phyloP scores from a whole-genome alignment of 225 moss, liverwort and hornwort species.

The Pleurozium schreberi region DNA sequence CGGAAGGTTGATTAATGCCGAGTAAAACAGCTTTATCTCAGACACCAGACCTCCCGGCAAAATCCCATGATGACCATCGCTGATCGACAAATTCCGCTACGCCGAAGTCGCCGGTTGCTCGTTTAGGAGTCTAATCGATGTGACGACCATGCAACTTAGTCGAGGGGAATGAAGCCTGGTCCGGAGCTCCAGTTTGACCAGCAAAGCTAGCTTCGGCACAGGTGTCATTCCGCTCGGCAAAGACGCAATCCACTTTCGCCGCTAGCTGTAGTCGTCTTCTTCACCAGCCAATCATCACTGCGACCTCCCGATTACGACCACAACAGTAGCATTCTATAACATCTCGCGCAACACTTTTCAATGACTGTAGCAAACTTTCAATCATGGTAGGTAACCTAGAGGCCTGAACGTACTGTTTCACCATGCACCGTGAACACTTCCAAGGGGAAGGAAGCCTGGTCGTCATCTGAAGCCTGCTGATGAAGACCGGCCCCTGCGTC shows the following conservation, averaged over 20 bases:
- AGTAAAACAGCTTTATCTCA: not conserved
- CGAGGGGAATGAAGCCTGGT: conserved; percentile 36
- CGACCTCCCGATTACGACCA: no score
- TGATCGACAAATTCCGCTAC: not conserved
- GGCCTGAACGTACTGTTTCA: no score
- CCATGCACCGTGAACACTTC: not conserved
- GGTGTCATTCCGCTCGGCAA: conserved; percentile 10
- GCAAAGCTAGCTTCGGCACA: not conserved
- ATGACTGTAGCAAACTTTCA: no score
- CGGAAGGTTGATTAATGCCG: not conserved
- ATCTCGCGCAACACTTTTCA: no score
- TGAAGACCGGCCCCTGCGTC: no score
- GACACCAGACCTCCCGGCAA: not conserved
- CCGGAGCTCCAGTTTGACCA: not conserved
- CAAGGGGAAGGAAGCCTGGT: not conserved
- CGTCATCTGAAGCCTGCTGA: not conserved
- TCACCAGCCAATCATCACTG: not conserved
- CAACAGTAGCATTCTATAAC: no score
- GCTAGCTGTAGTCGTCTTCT: not conserved
- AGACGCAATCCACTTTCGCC: not conserved
- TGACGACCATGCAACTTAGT: not conserved
- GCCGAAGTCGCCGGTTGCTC: not conserved
- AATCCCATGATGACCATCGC: not conserved
- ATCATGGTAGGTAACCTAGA: no score
- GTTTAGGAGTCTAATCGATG: fast-evolving